Percentiles rank a stretch among this genome's conserved stretches.
These are phyloP conservation scores for Penstemon eatonii DNA, from an alignment of 257 asterid species.

Conservation along the genomic window DNA sequence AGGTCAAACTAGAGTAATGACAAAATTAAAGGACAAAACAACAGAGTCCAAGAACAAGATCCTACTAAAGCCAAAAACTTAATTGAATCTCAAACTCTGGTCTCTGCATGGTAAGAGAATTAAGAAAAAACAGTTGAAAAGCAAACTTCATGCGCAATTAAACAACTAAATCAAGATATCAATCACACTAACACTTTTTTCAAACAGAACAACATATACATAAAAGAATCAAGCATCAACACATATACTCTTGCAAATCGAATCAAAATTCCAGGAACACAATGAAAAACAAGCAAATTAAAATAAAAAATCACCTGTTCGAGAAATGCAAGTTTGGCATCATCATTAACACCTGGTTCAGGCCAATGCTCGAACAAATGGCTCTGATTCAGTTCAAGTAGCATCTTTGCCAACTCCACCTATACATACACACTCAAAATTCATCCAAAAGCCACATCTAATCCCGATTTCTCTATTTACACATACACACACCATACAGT, in stretches of 20 bases:
- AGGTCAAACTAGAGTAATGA: slow-evolving; percentile 3
- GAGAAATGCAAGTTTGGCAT: slow-evolving; percentile 65
- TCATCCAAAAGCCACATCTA: slow-evolving; percentile 25
- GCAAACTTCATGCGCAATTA: neutral
- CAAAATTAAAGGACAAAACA: neutral
- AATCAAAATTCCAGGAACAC: too few species aligned
- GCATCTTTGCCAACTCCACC: slow-evolving; percentile 80
- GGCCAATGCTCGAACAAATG: slow-evolving; percentile 92
- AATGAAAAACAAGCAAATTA: neutral
- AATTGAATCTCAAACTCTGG: slow-evolving; percentile 13
- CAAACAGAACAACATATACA: slow-evolving; percentile 2
- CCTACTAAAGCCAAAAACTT: neutral
- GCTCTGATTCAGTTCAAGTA: slow-evolving; percentile 66
- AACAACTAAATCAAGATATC: slow-evolving; percentile 26
- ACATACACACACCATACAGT: neutral
- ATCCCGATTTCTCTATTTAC: slow-evolving; percentile 5
- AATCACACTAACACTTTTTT: slow-evolving; percentile 2
- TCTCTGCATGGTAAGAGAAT: slow-evolving; percentile 1
- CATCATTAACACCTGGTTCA: slow-evolving; percentile 78
- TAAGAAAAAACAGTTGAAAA: neutral
- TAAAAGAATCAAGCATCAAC: neutral
- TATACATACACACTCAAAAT: slow-evolving; percentile 28
- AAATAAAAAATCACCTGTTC: slow-evolving; percentile 55
- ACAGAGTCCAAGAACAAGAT: neutral
- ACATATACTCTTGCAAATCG: neutral